These are phyloP conservation scores for Tuber magnatum DNA, from an alignment of 495 filamentous ascomycete genomes.

Conservation along the genomic window DNA sequence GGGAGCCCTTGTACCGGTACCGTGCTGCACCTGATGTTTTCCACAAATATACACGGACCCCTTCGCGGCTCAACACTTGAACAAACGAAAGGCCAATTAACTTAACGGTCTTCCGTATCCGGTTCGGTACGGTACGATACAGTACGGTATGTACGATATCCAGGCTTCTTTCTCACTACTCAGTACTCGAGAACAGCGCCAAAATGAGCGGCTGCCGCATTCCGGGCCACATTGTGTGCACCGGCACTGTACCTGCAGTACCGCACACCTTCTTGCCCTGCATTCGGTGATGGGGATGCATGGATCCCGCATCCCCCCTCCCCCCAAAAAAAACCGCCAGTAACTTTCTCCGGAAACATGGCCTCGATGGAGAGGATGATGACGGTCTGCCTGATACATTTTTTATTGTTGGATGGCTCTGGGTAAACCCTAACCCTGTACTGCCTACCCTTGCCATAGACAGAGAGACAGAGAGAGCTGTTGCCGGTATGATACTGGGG, in stretches of 20 bases:
- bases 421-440: not conserved
- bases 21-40: not conserved
- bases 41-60: not conserved
- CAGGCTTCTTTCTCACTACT: not conserved
- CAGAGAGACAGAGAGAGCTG: too few species aligned
- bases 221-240: not conserved
- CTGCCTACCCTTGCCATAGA: too few species aligned
- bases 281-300: not conserved
- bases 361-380: not conserved
- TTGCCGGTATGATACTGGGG: too few species aligned
- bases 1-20: not conserved
- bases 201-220: not conserved
- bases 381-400: not conserved
- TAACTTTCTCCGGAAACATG: not conserved
- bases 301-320: not conserved
- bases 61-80: not conserved
- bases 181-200: not conserved
- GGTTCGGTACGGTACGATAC: not conserved
- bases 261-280: not conserved
- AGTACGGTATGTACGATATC: not conserved
- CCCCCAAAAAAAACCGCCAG: not conserved
- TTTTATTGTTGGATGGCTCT: not conserved
- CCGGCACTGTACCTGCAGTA: not conserved
- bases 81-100: not conserved
- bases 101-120: too few species aligned